These are phyloP conservation scores for Trichoderma sp. DNA, from an alignment of 2,329 filamentous ascomycete species.

Conservation along the genomic window DNA sequence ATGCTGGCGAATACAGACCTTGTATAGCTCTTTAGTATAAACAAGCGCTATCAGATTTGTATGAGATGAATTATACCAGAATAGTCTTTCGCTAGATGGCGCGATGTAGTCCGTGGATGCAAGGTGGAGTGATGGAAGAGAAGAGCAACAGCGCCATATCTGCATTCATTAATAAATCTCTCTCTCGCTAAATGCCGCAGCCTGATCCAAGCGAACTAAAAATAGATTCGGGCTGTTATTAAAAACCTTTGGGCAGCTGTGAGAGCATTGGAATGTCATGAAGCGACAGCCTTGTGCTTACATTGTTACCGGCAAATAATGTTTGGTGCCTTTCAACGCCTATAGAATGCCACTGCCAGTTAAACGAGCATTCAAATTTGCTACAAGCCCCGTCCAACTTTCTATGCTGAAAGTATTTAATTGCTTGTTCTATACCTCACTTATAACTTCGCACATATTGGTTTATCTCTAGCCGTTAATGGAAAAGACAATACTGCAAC, in stretches of 20 bases:
- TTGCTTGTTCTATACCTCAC: neutral
- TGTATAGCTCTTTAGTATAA: neutral
- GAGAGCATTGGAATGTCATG: neutral
- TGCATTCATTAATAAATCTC: neutral
- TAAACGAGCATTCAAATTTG: neutral
- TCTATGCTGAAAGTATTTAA: neutral
- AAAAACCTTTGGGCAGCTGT: neutral
- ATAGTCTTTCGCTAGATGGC: neutral
- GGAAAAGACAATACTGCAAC: neutral
- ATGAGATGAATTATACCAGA: neutral
- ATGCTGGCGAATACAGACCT: neutral
- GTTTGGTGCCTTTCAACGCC: neutral
- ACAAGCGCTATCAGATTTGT: neutral
- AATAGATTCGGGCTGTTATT: neutral
- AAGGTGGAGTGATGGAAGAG: neutral
- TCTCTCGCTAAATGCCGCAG: neutral
- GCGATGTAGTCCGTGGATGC: neutral
- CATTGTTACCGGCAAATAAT: neutral
- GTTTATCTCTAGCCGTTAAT: neutral
- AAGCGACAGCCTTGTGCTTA: neutral
- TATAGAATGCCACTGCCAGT: neutral
- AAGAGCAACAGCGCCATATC: neutral
- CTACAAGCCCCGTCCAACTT: neutral
- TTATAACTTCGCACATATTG: neutral
- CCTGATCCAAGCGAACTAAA: neutral